A percentile compares a stretch with the other conserved stretches of the same genome.
These are phyloP conservation scores for Posidonia australis DNA, from an alignment of 106 monocot genomes.

Conservation along the genomic window DNA sequence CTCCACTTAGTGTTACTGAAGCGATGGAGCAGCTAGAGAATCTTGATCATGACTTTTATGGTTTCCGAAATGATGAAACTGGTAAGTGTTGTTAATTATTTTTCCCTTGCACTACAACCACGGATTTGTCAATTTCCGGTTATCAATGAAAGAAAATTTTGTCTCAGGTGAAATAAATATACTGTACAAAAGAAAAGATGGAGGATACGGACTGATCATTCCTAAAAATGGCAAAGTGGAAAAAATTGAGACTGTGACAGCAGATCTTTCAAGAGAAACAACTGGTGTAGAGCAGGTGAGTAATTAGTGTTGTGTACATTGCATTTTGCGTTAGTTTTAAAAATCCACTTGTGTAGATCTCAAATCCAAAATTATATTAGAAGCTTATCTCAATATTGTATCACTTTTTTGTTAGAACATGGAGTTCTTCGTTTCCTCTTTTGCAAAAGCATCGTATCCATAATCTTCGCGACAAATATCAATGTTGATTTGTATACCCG, in stretches of 20 bases:
- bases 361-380: not conserved
- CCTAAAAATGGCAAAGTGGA: slow-evolving; percentile 61
- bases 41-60: slow-evolving; percentile 88
- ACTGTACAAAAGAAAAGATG: slow-evolving; percentile 84
- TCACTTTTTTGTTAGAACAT: not conserved
- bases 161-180: slow-evolving; percentile 74
- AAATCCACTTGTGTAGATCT: not conserved
- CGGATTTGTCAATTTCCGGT: not conserved
- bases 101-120: not conserved
- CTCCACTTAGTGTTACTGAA: slow-evolving; percentile 70
- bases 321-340: not conserved
- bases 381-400: not conserved
- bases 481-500: too few species aligned
- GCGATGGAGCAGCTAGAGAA: slow-evolving; percentile 83
- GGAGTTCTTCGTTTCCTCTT: not conserved
- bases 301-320: not conserved
- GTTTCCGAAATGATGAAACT: slow-evolving; percentile 80
- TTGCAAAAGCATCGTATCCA: too few species aligned
- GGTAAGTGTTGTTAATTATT: too few species aligned
- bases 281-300: slow-evolving; percentile 22
- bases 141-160: not conserved
- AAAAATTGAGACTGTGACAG: slow-evolving; percentile 13
- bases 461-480: too few species aligned
- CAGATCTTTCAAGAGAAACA: slow-evolving; percentile 20
- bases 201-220: slow-evolving; percentile 83